Evolutionary conservation across 2,329 filamentous ascomycete species (phyloP), one percentile per base, ranked within the genome.

Genomic region (Aaosphaeria pasadenensis): DNA sequence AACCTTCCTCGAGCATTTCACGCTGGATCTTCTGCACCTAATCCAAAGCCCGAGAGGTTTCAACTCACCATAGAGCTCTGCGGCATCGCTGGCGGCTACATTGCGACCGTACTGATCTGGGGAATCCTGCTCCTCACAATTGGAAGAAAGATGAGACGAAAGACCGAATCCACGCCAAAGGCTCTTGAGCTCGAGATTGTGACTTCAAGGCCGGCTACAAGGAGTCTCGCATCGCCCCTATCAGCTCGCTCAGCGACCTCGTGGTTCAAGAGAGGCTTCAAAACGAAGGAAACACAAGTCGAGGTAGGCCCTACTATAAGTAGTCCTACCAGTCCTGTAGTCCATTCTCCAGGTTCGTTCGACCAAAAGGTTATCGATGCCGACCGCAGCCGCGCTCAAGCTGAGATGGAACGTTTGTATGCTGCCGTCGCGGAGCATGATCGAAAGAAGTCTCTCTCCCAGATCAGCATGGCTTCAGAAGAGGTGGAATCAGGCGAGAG

Each of bases 391-490:
- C 86, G 86, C 74, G 85, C 89, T 54, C 85, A 94, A 69, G 79
- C 86, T 55, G 88, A 96, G 67, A 84, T 96, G 70, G 91, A 96
- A 69, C 84, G 89, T 60, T 84, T 97, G 67, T 97, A 96, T 72
- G 90, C 86, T 52, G 87, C 91, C 57, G 91, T 96, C 54, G 87
- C 96, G 85, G 89, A 91, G 69, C 88, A 95, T 59, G 91, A 96
- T 55, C 79, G 77, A 41, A 72, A 75, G 53, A 78, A 75, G 51
- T 59, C 63, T 30, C 60, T 59, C 30, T 60, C 64, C n/a, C 59
- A 61, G 38, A 51, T 58, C 44, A 65, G 59, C 47, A 52, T 52
- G 45, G 47, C 47, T 28, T 59, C 64, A 35, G 44, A 56, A 17
- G 29, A 43, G 30, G 45, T 48, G 43, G 17, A 42, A 39, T 11